A percentile compares a stretch with the other conserved stretches of the same genome.
Evolutionary conservation across 1,284 basidiomycete species (phyloP).

Genomic region (Rugiboletus extremiorientalis): DNA sequence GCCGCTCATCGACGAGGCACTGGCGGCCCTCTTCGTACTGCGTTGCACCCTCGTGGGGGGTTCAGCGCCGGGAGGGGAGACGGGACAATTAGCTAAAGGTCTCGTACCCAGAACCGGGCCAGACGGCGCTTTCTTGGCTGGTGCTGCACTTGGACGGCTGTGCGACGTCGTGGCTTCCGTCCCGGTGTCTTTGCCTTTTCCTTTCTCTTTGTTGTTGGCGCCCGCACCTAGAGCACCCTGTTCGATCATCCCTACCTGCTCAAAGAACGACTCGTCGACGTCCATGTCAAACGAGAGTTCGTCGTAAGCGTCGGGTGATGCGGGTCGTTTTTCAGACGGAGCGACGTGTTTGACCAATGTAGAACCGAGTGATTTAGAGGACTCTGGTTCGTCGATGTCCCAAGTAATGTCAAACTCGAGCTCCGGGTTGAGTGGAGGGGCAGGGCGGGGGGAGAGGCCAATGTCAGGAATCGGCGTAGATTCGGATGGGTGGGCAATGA

Average conservation of each 20-base stretch:
- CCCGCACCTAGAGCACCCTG: slow-evolving; percentile 18
- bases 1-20: slow-evolving; percentile 15
- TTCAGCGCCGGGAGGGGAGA: slow-evolving; percentile 19
- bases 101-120: slow-evolving; percentile 20
- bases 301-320: slow-evolving; percentile 25
- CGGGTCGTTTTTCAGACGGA: neutral
- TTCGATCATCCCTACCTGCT: slow-evolving; percentile 34
- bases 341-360: neutral
- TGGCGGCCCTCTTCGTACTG: slow-evolving; percentile 6
- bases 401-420: slow-evolving; percentile 14
- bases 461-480: slow-evolving; percentile 23
- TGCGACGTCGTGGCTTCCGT: neutral
- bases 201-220: slow-evolving; percentile 14
- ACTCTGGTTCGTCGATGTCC: slow-evolving; percentile 9
- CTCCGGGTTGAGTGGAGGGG: neutral
- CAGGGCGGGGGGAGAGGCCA: slow-evolving; percentile 27
- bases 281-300: slow-evolving; percentile 32
- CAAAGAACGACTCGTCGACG: slow-evolving; percentile 29
- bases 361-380: neutral
- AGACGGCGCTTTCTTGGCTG: slow-evolving; percentile 1
- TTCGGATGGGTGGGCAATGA: slow-evolving; percentile 5
- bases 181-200: slow-evolving; percentile 15
- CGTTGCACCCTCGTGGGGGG: slow-evolving; percentile 11
- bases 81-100: slow-evolving; percentile 7
- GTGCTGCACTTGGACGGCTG: neutral